Evolutionary conservation across 1,284 basidiomycete species (phyloP).

Genomic region (Coniophora puteana): DNA sequence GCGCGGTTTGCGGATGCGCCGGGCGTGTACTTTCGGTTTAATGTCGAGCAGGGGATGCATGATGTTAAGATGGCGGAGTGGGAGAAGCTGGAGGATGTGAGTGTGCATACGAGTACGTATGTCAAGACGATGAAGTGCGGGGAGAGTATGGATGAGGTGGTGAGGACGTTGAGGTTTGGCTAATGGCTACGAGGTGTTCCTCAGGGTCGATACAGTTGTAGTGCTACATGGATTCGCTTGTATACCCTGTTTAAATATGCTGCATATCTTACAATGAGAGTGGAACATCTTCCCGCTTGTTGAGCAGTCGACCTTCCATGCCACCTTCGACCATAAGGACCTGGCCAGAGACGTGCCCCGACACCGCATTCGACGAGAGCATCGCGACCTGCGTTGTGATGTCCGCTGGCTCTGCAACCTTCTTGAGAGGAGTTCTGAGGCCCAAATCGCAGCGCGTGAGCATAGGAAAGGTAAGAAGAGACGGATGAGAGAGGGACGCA

Average conservation of each 20-base stretch:
- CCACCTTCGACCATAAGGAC: conserved; percentile 67
- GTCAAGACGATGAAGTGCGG: no score
- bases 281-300: conserved; percentile 36
- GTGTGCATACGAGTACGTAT: no score
- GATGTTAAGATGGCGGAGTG: conserved; percentile 1
- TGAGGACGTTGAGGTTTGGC: no score
- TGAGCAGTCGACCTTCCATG: conserved; percentile 61
- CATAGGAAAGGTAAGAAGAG: not conserved
- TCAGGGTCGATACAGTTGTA: no score
- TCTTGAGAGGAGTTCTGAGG: conserved; percentile 62
- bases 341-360: conserved; percentile 68
- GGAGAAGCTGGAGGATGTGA: no score
- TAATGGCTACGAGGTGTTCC: no score
- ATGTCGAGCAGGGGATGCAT: conserved; percentile 11
- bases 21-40: conserved; percentile 9
- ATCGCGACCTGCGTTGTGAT: conserved; percentile 60
- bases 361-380: conserved; percentile 53
- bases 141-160: no score
- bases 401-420: conserved; percentile 56
- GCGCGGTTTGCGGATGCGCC: conserved; percentile 1
- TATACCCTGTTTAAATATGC: no score
- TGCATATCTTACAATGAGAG: no score
- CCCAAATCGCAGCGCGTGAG: not conserved
- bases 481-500: conserved; percentile 27
- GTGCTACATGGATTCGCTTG: no score